Evolutionary conservation across 2,329 filamentous ascomycete species (phyloP), one percentile per base, ranked within the genome.

Genomic region (Cytospora leucostoma): DNA sequence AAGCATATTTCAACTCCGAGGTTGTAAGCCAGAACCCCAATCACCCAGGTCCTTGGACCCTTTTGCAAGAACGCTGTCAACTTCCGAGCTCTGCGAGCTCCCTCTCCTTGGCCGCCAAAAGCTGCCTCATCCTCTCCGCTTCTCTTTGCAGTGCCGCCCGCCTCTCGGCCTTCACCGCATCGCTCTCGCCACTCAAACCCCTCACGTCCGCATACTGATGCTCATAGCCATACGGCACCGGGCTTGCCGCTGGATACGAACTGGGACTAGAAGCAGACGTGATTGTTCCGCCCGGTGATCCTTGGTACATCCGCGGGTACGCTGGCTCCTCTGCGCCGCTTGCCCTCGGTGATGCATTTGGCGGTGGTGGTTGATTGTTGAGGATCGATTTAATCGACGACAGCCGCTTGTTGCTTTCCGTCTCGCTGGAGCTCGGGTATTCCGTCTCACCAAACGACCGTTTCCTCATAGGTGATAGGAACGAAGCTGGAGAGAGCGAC

Each of bases 371-470:
- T 6, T 74, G 71, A 3, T 86, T 86, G 67, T 92, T 93, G 13
- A 93, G 77, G 52, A 93, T 88, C 6, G 89, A 90, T 67, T 88
- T 90, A 66, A 93, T 93, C 3, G 89, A 91, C 19, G 88, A 91
- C 4, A 92, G 76, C 15, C 90, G 85, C 72, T 89, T 83, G 50
- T 84, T 76, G 44, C 76, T 76, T 33, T 85, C 81, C 32, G 79
- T 75, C 2, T 77, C 76, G n/a, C 71, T 59, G 47, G 59, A 57
- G 49, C 49, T 54, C 11, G 67, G 61, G 0, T 58, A 53, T 4
- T 86, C 84, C 21, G 79, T 80, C 61, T 88, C 79, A 0, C 88
- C 90, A 67, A 90, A 88, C 0, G 88, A 89, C 7, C 89, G 82
- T 75, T 92, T 91, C 32, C 87, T 82, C 4, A 80, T 80, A 1